Conservation (phyloP, 208 protist species). For the Crithidia brevicula region DNA sequence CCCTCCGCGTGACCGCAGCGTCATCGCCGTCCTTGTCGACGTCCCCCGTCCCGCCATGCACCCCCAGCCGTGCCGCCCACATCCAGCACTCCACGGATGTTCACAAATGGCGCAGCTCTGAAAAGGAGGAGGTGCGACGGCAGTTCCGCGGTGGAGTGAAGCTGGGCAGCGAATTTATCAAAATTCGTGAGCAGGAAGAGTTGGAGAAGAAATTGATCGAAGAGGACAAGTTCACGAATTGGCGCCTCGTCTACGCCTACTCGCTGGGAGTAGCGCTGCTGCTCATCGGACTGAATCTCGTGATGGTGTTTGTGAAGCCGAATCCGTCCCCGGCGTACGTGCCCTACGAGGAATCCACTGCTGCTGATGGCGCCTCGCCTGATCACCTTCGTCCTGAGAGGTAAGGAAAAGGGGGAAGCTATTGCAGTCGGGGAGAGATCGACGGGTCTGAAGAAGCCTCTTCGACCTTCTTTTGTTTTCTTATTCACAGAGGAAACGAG, state of each 20-base stretch:
- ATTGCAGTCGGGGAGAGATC: too few relatives aligned
- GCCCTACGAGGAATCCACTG: conserved; percentile 43
- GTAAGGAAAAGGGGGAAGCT: too few relatives aligned
- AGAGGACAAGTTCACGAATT: conserved; percentile 72
- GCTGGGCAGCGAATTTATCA: conserved; percentile 54
- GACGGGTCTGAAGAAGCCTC: too few relatives aligned
- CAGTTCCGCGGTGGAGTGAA: conserved; percentile 64
- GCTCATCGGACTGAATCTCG: conserved; percentile 54
- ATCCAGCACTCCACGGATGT: conserved; percentile 76
- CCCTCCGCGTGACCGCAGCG: neutral
- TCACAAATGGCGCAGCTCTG: conserved; percentile 66
- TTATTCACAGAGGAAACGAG: neutral
- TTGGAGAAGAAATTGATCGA: conserved; percentile 54
- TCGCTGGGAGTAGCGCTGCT: conserved; percentile 43
- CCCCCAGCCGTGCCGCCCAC: conserved; percentile 3
- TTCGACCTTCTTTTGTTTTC: too few relatives aligned
- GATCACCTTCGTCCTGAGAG: too few relatives aligned
- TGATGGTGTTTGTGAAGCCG: conserved; percentile 65
- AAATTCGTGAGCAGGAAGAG: conserved; percentile 43
- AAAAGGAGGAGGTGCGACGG: conserved; percentile 65
- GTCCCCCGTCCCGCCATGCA: neutral
- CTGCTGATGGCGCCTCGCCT: too few relatives aligned
- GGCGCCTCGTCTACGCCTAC: conserved; percentile 48
- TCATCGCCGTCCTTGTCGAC: neutral
- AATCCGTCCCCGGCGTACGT: conserved; percentile 72